Percentiles rank a stretch among this genome's conserved stretches.
These are phyloP conservation scores for Neurospora cerealis DNA, from an alignment of 495 filamentous ascomycete species.

Conservation along the genomic window DNA sequence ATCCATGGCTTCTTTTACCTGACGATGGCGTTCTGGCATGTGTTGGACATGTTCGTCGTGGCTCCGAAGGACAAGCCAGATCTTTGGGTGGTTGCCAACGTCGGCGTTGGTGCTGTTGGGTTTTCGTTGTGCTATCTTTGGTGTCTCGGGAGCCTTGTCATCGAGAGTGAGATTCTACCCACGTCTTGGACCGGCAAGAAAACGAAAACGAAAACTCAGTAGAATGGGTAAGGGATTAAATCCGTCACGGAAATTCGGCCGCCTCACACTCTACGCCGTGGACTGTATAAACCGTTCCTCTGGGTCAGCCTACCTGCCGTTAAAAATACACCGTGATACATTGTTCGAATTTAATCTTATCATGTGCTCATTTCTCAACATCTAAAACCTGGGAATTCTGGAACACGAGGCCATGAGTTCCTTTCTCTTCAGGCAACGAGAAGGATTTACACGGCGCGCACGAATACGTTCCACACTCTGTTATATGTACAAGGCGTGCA, in stretches of 20 bases:
- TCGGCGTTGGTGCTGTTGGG: constrained; percentile 70
- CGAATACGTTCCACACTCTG: not conserved
- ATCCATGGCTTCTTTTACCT: constrained; percentile 68
- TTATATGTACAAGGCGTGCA: not conserved
- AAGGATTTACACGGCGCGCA: not conserved
- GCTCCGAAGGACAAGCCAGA: constrained; percentile 74
- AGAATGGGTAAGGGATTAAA: not conserved
- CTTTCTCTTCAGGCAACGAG: not conserved
- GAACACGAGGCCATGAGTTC: not conserved
- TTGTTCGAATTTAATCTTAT: not conserved
- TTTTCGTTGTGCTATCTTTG: constrained; percentile 84
- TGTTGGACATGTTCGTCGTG: constrained; percentile 53
- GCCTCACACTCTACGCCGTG: not conserved
- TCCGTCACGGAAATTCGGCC: not conserved
- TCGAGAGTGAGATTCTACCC: constrained; percentile 42
- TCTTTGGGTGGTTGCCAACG: constrained; percentile 87
- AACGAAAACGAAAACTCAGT: constrained; percentile 31
- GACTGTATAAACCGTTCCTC: not conserved
- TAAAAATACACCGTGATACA: not conserved
- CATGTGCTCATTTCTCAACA: not conserved
- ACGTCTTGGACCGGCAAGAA: constrained; percentile 14
- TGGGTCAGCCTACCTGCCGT: not conserved
- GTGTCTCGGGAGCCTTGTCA: constrained; percentile 66
- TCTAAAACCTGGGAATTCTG: not conserved
- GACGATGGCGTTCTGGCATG: constrained; percentile 69